A percentile compares a stretch with the other conserved stretches of the same genome.
Evolutionary conservation across 805 yeast species (phyloP).

Genomic region (Kazachstania africana): DNA sequence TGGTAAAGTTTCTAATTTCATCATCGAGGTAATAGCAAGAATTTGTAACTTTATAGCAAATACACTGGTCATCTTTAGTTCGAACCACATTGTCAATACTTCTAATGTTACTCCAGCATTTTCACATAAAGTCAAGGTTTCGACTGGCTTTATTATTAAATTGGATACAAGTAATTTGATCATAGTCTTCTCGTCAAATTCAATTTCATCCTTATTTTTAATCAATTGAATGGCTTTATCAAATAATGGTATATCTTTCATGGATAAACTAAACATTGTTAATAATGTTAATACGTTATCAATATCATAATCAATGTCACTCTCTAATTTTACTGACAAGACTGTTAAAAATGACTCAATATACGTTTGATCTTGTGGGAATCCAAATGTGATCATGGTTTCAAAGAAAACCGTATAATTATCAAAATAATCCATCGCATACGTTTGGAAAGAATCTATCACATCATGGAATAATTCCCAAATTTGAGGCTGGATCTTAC

Average conservation of each 20-base stretch:
- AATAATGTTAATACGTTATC: slow-evolving; percentile 28
- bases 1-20: slow-evolving; percentile 32
- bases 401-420: slow-evolving; percentile 46
- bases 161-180: slow-evolving; percentile 53
- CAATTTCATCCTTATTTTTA: slow-evolving; percentile 26
- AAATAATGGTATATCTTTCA: slow-evolving; percentile 24
- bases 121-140: slow-evolving; percentile 42
- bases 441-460: slow-evolving; percentile 44
- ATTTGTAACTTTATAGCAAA: slow-evolving; percentile 67
- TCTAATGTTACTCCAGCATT: slow-evolving; percentile 33
- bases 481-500: slow-evolving; percentile 36
- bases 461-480: slow-evolving; percentile 43
- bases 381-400: slow-evolving; percentile 40
- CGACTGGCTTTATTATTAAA: slow-evolving; percentile 47
- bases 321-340: slow-evolving; percentile 18
- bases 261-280: slow-evolving; percentile 20
- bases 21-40: slow-evolving; percentile 49
- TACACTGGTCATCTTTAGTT: slow-evolving; percentile 46
- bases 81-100: slow-evolving; percentile 57
- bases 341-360: slow-evolving; percentile 20
- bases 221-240: slow-evolving; percentile 13
- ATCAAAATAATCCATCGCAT: slow-evolving; percentile 49
- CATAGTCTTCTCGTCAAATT: slow-evolving; percentile 32
- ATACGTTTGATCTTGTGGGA: slow-evolving; percentile 26
- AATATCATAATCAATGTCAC: slow-evolving; percentile 29